Base-by-base conservation (phyloP, 2,329 filamentous ascomycete species). In the Sarocladiaceae sp. region DNA sequence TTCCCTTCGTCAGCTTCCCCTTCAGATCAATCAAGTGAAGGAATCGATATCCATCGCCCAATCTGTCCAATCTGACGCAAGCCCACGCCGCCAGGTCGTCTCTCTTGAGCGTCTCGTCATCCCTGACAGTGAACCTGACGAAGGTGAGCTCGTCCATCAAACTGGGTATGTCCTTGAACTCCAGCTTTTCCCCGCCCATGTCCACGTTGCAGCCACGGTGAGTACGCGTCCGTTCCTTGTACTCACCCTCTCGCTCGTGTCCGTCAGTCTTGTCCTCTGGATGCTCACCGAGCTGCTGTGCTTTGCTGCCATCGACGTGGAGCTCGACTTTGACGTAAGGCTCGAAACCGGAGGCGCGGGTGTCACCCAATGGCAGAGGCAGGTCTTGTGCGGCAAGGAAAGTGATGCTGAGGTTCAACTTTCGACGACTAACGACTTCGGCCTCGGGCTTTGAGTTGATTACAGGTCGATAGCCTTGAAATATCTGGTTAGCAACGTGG, bases 41-140 rank as follows among this genome's bases (percentile, higher is more conserved):
- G 52, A 95, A 80, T 10, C 89, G 74, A 53, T 86, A 85, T 1
- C 93, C 91, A 26, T 76, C 68, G 48, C 80, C 79, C 47, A 96
- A 63, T 6, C 89, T 76, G 64, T 96, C 89, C 18, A 97, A 76
- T 31, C 89, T 76, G 53, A 95, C 82, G 57, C 89, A 95, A 2
- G 86, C 82, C 93, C 93, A 97, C 3, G 85, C 88, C 10, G 88
- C 83, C 46, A 95, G 64, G 47, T 84, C 77, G 56, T 97, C 89
- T 50, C 76, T 75, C 9, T n/a, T 23, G 3, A 83, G 81, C 52
- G 90, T 78, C 62, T 91, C 85, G 53, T 95, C 85, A 60, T 97
- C 88, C 62, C 89, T 85, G 52, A 97, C 73, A 55, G 94, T 88
- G 70, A 97, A 87, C 55, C 85, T 74, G 44, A 88, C 71, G 66